phyloP scores from a whole-genome alignment of 805 yeast genomes.

The Saccharomyces paradoxus region DNA sequence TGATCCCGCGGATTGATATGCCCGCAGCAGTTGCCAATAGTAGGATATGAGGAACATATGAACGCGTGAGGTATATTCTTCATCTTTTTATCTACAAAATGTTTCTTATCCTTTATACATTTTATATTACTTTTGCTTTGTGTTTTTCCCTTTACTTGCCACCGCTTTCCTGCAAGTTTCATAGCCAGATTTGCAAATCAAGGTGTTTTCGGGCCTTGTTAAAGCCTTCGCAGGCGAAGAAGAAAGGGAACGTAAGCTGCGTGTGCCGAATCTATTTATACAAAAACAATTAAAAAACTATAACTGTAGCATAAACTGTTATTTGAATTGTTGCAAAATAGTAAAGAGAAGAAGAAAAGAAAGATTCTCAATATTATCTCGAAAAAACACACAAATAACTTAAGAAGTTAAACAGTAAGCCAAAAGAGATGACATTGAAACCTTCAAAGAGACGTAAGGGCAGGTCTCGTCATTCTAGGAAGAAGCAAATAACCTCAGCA shows the following conservation, averaged over 20 bases:
- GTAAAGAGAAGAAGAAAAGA: neutral
- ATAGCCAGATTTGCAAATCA: neutral
- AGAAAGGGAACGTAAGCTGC: neutral
- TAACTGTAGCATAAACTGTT: neutral
- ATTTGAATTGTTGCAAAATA: neutral
- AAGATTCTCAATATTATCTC: neutral
- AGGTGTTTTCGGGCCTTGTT: neutral
- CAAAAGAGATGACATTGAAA: neutral
- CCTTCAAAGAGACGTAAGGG: neutral
- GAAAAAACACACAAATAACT: neutral
- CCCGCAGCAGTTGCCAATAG: neutral
- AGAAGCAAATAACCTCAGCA: slow-evolving; percentile 14
- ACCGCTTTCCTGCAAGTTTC: neutral
- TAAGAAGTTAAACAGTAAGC: neutral
- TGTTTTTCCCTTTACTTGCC: neutral
- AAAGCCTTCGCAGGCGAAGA: neutral
- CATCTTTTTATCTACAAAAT: neutral
- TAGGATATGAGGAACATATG: neutral
- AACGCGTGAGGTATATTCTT: neutral
- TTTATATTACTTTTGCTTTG: neutral
- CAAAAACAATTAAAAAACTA: neutral
- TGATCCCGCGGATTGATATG: neutral
- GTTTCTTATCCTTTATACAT: neutral
- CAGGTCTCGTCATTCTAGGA: neutral
- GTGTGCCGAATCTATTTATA: neutral